Base-by-base conservation (phyloP, 1,284 basidiomycete species). In the Ustilago xerochloae region DNA sequence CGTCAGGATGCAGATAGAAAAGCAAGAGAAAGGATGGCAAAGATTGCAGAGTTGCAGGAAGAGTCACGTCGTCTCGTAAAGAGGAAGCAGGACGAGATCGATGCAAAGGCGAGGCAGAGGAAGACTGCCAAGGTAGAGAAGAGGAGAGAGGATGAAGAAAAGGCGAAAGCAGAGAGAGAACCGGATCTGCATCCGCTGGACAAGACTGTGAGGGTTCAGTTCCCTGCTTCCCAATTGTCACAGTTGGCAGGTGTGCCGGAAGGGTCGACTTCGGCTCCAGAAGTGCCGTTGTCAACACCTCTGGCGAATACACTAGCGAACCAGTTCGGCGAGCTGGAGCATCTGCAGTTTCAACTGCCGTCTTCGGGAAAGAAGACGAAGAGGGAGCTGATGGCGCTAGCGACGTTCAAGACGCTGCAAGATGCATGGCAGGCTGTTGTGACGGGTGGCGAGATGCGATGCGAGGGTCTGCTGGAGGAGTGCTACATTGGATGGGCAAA, bases 1-100 rank as follows among this genome's bases (percentile, higher is more conserved):
- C 85, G 86, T 10, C 87, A 87, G 32, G 86, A 87, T 47, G 89
- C 88, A 80, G 60, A 55, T 16, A 29, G 26, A 16, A 26, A 35
- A 9, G 51, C 52, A n/a, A 59, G 64, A 13, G 55, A 64, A 15
- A 48, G 72, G 6, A 24, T 55, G 1, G 28, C 38, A 18, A 64
- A 61, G 62, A 75, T 75, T 20, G 58, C 41, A 1, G 54, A 68
- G 18, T 35, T 75, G 30, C 72, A 72, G 20, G 59, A 70, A 32
- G 70, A 75, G 51, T 73, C 75, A 13, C 45, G 72, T 4, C 55
- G 60, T 5, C 47, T 79, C 60, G 54, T 77, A 20, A 75, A 75
- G 24, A 51, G 58, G 7, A 51, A 69, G 35, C 63, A 69, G 50
- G 51, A 55, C 6, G 66, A 64, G 36, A 73, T 71, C 39, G 69